Conservation (phyloP, 345 rosid genomes). For the Eucalyptus fibrosa region DNA sequence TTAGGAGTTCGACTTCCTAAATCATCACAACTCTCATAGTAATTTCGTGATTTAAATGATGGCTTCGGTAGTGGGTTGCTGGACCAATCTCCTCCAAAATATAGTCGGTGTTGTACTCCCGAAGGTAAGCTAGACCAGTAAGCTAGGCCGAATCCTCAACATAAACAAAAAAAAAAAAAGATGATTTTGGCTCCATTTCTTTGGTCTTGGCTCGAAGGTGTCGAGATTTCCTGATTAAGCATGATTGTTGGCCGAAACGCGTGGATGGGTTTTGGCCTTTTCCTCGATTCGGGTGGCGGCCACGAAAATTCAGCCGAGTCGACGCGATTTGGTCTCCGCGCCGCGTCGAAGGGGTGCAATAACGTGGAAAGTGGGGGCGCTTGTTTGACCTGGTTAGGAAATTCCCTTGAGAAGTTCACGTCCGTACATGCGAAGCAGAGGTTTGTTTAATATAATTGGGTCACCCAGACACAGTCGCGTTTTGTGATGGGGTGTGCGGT, state of each 20-base stretch:
- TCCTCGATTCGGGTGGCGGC: not conserved
- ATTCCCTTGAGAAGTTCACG: not conserved
- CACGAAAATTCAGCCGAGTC: not conserved
- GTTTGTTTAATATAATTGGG: not conserved
- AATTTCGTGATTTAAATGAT: accelerated
- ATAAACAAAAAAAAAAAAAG: no score
- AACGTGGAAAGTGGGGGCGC: not conserved
- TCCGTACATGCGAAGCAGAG: not conserved
- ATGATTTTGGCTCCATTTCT: not conserved
- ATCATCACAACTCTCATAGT: accelerated
- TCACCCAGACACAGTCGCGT: not conserved
- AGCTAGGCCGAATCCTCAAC: no score
- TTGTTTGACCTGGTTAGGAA: not conserved
- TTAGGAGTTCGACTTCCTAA: accelerated
- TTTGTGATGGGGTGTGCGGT: not conserved
- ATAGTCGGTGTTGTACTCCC: accelerated
- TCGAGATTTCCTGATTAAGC: not conserved
- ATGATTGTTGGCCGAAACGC: not conserved
- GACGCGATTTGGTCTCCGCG: not conserved
- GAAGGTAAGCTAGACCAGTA: accelerated
- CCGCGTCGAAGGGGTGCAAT: not conserved
- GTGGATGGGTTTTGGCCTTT: not conserved
- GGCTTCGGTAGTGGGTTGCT: accelerated
- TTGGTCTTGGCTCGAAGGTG: not conserved
- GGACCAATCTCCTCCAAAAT: accelerated